These are phyloP conservation scores for Coemansia sp. DNA, from an alignment of 192 early-diverging fungal species.

Conservation along the genomic window DNA sequence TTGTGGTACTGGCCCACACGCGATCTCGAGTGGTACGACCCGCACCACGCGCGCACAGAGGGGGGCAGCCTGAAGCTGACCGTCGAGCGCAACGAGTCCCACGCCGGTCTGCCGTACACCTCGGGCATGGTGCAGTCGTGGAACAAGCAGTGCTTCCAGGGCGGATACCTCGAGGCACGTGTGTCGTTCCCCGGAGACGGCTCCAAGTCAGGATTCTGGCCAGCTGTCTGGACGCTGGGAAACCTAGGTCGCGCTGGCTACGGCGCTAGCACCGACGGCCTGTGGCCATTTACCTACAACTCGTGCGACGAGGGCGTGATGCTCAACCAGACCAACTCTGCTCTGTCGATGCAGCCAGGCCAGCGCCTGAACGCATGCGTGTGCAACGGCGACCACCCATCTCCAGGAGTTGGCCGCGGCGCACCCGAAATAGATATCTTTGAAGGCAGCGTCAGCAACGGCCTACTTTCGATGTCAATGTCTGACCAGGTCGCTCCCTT, in stretches of 20 bases:
- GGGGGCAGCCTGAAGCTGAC: constrained; percentile 57
- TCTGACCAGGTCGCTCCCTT: constrained; percentile 58
- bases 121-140: constrained; percentile 64
- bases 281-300: constrained; percentile 60
- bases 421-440: constrained; percentile 62
- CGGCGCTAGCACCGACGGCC: constrained; percentile 59
- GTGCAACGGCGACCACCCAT: constrained; percentile 57
- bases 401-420: constrained; percentile 56
- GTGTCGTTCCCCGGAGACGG: constrained; percentile 58
- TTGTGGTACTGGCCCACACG: constrained; percentile 59
- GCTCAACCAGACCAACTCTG: constrained; percentile 59
- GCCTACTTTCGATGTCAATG: constrained; percentile 43
- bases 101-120: constrained; percentile 53
- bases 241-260: constrained; percentile 62
- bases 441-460: constrained; percentile 48
- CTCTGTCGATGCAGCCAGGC: constrained; percentile 56
- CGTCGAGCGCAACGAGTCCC: constrained; percentile 45
- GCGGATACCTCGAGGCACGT: constrained; percentile 60
- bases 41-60: constrained; percentile 50
- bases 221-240: constrained; percentile 60
- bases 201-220: constrained; percentile 56
- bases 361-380: constrained; percentile 59
- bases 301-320: constrained; percentile 57
- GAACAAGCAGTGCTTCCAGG: constrained; percentile 67
- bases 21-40: constrained; percentile 59